Percentiles rank a stretch among this genome's conserved stretches.
These are phyloP conservation scores for Astrothelium macrocarpum DNA, from an alignment of 495 filamentous ascomycete genomes.

Conservation along the genomic window DNA sequence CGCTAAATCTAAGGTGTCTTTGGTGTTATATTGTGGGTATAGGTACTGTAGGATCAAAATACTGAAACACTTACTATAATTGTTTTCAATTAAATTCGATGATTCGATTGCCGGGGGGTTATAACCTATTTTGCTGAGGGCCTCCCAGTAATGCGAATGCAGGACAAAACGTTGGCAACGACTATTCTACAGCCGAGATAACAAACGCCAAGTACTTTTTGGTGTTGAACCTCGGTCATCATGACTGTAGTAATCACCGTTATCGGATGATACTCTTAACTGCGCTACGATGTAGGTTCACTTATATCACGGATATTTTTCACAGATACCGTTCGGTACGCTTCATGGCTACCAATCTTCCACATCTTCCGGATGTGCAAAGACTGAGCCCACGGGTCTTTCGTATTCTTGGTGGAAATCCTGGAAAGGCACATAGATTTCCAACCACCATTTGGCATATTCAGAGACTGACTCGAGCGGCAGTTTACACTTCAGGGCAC, in stretches of 20 bases:
- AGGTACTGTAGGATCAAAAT: no score
- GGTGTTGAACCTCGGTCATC: not conserved
- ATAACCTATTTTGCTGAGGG: no score
- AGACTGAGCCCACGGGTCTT: constrained; percentile 30
- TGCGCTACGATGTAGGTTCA: not conserved
- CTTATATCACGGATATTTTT: not conserved
- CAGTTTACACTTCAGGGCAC: constrained; percentile 37
- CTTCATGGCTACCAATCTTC: constrained; percentile 24
- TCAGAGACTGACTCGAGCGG: not conserved
- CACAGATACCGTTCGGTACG: not conserved
- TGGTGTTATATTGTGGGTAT: no score
- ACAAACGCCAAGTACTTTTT: not conserved
- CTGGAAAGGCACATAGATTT: constrained; percentile 26
- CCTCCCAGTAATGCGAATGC: no score
- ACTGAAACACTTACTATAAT: no score
- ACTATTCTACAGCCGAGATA: no score
- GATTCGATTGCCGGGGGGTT: no score
- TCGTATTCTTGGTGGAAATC: constrained; percentile 35
- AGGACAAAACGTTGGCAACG: no score
- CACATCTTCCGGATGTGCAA: constrained; percentile 26
- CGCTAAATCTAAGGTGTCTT: no score
- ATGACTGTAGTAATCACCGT: not conserved
- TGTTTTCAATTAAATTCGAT: no score
- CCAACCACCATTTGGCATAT: not conserved
- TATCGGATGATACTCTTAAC: not conserved